These are phyloP conservation scores for Medicago lupulina DNA, from an alignment of 306 rosid species.

Conservation along the genomic window DNA sequence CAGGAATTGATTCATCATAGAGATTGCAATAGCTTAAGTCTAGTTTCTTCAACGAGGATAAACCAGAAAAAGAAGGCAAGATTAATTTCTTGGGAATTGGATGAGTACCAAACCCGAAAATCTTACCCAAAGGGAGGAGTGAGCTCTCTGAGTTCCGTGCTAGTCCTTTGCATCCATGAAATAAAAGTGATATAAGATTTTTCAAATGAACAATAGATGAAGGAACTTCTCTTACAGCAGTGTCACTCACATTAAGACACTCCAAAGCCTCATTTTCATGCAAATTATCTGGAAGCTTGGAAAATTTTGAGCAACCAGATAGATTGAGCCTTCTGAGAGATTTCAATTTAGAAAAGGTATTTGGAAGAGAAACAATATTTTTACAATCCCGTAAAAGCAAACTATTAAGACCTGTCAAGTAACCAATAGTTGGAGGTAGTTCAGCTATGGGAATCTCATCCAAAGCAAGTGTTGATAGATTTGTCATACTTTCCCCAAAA, in stretches of 20 bases:
- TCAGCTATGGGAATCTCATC: slow-evolving; percentile 23
- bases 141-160: slow-evolving; percentile 11
- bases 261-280: slow-evolving; percentile 40
- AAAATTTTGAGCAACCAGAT: slow-evolving; percentile 39
- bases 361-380: slow-evolving; percentile 29
- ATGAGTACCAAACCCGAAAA: slow-evolving; percentile 23
- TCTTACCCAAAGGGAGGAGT: not conserved
- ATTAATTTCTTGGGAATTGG: slow-evolving; percentile 17
- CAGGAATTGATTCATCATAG: slow-evolving; percentile 41
- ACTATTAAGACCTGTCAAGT: slow-evolving; percentile 30
- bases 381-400: slow-evolving; percentile 32
- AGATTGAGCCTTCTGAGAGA: slow-evolving; percentile 37
- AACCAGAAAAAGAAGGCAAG: slow-evolving; percentile 37
- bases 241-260: slow-evolving; percentile 4
- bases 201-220: slow-evolving; percentile 24
- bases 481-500: slow-evolving; percentile 39
- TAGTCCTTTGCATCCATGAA: slow-evolving; percentile 9
- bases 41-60: slow-evolving; percentile 16
- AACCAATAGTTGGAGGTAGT: slow-evolving; percentile 35
- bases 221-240: slow-evolving; percentile 37
- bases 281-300: slow-evolving; percentile 29
- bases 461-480: slow-evolving; percentile 28
- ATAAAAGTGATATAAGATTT: slow-evolving; percentile 1
- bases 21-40: slow-evolving; percentile 37
- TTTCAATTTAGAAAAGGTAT: slow-evolving; percentile 36